phyloP scores from a whole-genome alignment of 306 rosid genomes.

The Acmispon strigosus region DNA sequence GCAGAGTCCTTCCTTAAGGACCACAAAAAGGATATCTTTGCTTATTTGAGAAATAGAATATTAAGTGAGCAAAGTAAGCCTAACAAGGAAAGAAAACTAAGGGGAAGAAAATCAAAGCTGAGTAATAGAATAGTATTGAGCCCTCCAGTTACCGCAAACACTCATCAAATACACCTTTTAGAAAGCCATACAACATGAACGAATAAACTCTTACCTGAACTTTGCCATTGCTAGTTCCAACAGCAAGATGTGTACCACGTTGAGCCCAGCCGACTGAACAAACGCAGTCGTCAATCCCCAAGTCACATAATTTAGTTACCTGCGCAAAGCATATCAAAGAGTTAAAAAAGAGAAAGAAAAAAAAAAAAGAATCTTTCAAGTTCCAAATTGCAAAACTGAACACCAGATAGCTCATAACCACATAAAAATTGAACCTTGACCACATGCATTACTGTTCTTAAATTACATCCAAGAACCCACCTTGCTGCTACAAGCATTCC shows the following conservation, averaged over 20 bases:
- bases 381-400: background rate
- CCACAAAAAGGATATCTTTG: background rate
- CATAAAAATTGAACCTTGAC: background rate
- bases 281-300: conserved; percentile 86
- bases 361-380: background rate
- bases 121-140: background rate
- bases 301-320: conserved; percentile 96
- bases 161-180: background rate
- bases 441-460: background rate
- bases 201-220: conserved; percentile 62
- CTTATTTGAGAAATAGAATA: background rate
- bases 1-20: background rate
- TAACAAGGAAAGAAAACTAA: background rate
- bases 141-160: background rate
- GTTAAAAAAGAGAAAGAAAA: background rate
- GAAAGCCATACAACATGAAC: background rate
- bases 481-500: conserved; percentile 99
- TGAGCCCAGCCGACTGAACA: conserved; percentile 99
- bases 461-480: conserved; percentile 29
- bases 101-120: background rate
- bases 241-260: conserved; percentile 93
- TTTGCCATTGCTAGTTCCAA: conserved; percentile 90
- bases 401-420: background rate
- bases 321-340: conserved; percentile 31
- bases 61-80: background rate